A percentile compares a stretch with the other conserved stretches of the same genome.
Conservation (phyloP, 331 rosid genomes). For the Malus hybrid region DNA sequence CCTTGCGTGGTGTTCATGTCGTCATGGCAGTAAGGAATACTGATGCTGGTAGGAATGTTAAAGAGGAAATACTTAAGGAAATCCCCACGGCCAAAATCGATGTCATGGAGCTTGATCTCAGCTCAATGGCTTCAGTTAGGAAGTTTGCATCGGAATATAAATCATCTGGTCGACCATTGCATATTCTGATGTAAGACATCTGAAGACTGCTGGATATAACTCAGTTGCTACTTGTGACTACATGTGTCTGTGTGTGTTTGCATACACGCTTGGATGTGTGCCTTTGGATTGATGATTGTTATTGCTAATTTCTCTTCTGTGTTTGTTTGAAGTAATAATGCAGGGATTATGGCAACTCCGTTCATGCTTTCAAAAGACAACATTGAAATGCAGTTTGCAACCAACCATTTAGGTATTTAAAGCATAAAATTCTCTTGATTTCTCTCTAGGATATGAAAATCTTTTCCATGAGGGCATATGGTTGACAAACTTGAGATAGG, state of each 20-base stretch:
- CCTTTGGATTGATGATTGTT: not conserved
- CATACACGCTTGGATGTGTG: not conserved
- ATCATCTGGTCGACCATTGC: constrained; percentile 58
- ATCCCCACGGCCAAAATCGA: constrained; percentile 57
- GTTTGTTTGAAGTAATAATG: constrained; percentile 68
- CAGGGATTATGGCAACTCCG: constrained; percentile 91
- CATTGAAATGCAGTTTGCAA: constrained; percentile 86
- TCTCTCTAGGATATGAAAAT: not conserved
- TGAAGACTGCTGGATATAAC: not conserved
- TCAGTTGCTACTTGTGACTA: not conserved
- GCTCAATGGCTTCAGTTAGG: constrained; percentile 73
- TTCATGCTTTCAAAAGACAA: constrained; percentile 72
- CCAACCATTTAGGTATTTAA: constrained; percentile 72
- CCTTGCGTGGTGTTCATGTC: constrained; percentile 75
- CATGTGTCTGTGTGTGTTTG: not conserved
- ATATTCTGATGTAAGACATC: constrained; percentile 62
- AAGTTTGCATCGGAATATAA: constrained; percentile 66
- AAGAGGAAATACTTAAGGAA: constrained; percentile 48
- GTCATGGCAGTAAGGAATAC: constrained; percentile 90
- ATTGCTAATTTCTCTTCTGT: constrained; percentile 9
- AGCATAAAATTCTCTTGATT: constrained; percentile 5
- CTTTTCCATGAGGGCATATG: not conserved
- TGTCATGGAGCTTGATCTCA: constrained; percentile 78
- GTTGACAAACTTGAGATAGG: not conserved
- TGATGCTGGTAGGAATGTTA: constrained; percentile 47